Conservation (phyloP, 2,329 filamentous ascomycete genomes). For the Penicillium expansum region DNA sequence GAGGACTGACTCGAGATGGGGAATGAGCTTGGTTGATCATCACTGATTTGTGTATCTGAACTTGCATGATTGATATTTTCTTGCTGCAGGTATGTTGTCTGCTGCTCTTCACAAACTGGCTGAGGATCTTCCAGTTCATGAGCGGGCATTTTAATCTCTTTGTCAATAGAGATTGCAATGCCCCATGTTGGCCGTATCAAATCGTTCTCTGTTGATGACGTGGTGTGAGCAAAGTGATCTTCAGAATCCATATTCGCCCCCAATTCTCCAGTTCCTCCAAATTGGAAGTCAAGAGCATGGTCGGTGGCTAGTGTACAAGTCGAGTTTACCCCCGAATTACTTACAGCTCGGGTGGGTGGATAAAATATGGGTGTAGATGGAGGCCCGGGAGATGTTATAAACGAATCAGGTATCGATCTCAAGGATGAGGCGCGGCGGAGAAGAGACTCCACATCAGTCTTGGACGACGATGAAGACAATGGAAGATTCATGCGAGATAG, state of each 20-base stretch:
- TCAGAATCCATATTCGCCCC: neutral
- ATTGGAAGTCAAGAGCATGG: neutral
- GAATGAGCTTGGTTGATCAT: neutral
- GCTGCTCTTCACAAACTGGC: neutral
- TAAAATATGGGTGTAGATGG: too few relatives aligned
- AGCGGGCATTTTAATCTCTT: neutral
- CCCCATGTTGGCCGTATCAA: neutral
- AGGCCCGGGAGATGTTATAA: neutral
- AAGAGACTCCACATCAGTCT: neutral
- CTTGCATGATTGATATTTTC: neutral
- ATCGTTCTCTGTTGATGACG: neutral
- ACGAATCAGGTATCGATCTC: neutral
- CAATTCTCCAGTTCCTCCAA: neutral
- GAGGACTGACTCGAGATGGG: constrained; percentile 8
- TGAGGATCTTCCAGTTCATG: neutral
- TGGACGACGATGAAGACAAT: neutral
- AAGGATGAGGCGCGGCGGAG: neutral
- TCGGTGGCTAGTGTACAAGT: neutral
- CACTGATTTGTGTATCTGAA: neutral
- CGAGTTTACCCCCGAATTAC: neutral
- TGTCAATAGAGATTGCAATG: neutral
- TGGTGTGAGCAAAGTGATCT: neutral
- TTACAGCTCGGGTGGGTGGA: neutral
- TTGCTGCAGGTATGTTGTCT: neutral
- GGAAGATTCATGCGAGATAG: constrained; percentile 13